Evolutionary conservation across 2,329 filamentous ascomycete genomes (phyloP), one percentile per base, ranked within the genome.

Genomic region (Rhinocladiella similis): DNA sequence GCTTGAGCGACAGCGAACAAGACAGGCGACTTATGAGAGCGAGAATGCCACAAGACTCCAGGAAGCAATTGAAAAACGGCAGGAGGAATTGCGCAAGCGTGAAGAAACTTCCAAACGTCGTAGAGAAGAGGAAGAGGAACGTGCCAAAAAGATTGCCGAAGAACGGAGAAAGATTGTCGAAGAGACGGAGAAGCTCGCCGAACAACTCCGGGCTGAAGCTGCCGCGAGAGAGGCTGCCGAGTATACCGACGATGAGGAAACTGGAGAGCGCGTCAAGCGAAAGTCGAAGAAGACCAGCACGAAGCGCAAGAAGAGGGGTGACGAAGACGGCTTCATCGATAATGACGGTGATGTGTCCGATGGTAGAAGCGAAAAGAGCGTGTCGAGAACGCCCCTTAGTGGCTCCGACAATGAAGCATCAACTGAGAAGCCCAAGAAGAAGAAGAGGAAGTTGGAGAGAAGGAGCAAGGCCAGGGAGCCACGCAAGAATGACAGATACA

Each of bases 11-110:
- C 88, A 90, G 3, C 84, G 93, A 47, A 86, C 90, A 63, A 88
- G 84, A 64, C 94, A 99, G 71, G 87, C 84, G 61, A 90, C 95
- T 61, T 97, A 96, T 72, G 94, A 99, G 72, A 88, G 91, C 66
- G 91, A 90, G 77, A 97, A 97, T 70, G 90, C 91, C 35, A 85
- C 89, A 66, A 95, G 94, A 72, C 83, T 97, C 2, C 84, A 88
- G 60, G 86, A 91, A 51, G 92, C 94, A 6, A 83, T 89, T 35
- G 85, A 89, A 66, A 83, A 86, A 59, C 88, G 93, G 51, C 89
- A 97, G 66, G 88, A 86, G 3, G 92, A 96, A 70, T 78, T 92
- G 18, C 83, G 81, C 58, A 85, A 83, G 59, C 87, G 90, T 5
- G 91, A 96, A 70, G 91, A 91, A 62, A 86, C 87, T 68, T 85